Evolutionary conservation across 192 early-diverging fungal species (phyloP).

Genomic region (Funneliformis geosporum): DNA sequence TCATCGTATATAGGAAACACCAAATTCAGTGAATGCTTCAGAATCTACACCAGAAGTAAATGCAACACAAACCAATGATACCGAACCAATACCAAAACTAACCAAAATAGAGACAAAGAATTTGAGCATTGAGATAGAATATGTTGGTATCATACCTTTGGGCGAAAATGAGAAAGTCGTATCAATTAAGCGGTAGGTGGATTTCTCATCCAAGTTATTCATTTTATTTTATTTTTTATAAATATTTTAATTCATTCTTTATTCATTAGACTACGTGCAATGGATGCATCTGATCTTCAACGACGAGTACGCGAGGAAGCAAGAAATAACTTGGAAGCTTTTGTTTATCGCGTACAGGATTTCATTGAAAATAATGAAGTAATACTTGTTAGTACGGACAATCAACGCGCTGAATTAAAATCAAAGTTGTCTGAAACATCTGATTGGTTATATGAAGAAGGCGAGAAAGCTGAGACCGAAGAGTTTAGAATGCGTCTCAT

Average conservation of each 20-base stretch:
- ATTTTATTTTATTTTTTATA: slow-evolving; percentile 5
- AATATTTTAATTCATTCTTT: not conserved
- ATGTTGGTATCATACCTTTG: slow-evolving; percentile 58
- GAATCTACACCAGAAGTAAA: slow-evolving; percentile 39
- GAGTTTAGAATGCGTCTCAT: slow-evolving; percentile 58
- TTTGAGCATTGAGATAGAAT: slow-evolving; percentile 59
- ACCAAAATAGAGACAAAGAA: slow-evolving; percentile 56
- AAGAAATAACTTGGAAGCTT: slow-evolving; percentile 85
- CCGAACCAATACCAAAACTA: slow-evolving; percentile 31
- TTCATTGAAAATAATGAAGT: slow-evolving; percentile 77
- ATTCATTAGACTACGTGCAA: slow-evolving; percentile 40
- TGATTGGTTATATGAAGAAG: slow-evolving; percentile 88
- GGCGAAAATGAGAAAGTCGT: slow-evolving; percentile 40
- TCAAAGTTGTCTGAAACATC: slow-evolving; percentile 57
- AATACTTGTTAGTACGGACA: slow-evolving; percentile 64
- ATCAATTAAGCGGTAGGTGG: slow-evolving; percentile 37
- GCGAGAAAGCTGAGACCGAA: slow-evolving; percentile 68
- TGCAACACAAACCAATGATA: slow-evolving; percentile 35
- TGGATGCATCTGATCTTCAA: slow-evolving; percentile 75
- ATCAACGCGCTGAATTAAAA: slow-evolving; percentile 67
- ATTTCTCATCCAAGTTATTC: slow-evolving; percentile 35
- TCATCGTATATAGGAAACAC: not conserved
- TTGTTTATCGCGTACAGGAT: slow-evolving; percentile 85
- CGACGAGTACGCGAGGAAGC: slow-evolving; percentile 79
- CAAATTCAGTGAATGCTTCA: slow-evolving; percentile 43